These are phyloP conservation scores for Gautieria morchelliformis DNA, from an alignment of 768 basidiomycete genomes.

Conservation along the genomic window DNA sequence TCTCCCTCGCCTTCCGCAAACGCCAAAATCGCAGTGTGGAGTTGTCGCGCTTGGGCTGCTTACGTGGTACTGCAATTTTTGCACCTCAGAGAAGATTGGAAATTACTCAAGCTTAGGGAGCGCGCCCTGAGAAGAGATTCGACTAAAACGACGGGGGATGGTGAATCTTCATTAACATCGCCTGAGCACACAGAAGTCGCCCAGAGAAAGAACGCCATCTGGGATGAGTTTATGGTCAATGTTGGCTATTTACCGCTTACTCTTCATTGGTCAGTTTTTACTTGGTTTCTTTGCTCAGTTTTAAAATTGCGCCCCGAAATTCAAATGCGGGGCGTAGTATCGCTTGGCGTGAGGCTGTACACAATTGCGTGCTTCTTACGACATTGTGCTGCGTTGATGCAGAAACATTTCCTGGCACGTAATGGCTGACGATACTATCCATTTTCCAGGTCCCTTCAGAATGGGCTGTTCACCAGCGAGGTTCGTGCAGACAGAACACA, in stretches of 20 bases:
- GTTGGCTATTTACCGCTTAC: slow-evolving; percentile 73
- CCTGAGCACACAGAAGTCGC: slow-evolving; percentile 46
- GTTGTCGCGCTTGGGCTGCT: slow-evolving; percentile 71
- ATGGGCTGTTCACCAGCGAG: slow-evolving; percentile 57
- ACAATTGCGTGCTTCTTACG: neutral
- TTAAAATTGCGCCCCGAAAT: neutral
- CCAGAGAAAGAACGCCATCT: slow-evolving; percentile 55
- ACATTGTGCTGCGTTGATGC: neutral
- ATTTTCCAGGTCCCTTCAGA: slow-evolving; percentile 49
- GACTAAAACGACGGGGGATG: slow-evolving; percentile 45
- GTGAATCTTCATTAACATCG: slow-evolving; percentile 25
- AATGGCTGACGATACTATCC: neutral
- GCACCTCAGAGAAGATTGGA: slow-evolving; percentile 60
- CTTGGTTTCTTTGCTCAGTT: neutral
- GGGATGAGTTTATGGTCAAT: slow-evolving; percentile 66
- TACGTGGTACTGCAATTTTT: slow-evolving; percentile 72
- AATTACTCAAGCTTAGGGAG: slow-evolving; percentile 45
- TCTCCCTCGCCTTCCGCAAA: slow-evolving; percentile 26
- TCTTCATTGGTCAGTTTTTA: slow-evolving; percentile 63
- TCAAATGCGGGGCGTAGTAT: neutral
- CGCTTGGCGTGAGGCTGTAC: neutral
- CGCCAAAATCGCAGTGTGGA: slow-evolving; percentile 50
- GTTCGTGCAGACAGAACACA: slow-evolving; percentile 27
- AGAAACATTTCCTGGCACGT: neutral
- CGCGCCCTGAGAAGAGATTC: slow-evolving; percentile 29